Percentiles rank a stretch among this genome's conserved stretches.
Evolutionary conservation across 2,329 filamentous ascomycete genomes (phyloP).

Genomic region (Exophiala calicioides): DNA sequence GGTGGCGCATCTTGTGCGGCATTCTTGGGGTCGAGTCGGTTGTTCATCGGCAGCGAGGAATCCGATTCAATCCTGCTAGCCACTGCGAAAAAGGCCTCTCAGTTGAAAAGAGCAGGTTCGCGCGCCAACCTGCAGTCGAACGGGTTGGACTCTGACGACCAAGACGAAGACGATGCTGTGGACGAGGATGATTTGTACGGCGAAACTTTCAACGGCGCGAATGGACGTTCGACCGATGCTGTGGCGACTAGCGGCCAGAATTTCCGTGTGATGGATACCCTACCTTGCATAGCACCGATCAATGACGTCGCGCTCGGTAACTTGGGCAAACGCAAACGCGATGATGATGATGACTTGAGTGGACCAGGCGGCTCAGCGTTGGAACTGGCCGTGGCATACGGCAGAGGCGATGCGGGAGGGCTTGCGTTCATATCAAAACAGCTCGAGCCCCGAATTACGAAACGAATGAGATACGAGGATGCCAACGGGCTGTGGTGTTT

Average conservation of each 20-base stretch:
- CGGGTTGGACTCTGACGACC: conserved; percentile 56
- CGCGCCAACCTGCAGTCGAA: conserved; percentile 43
- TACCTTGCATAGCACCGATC: conserved; percentile 28
- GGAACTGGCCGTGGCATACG: conserved; percentile 56
- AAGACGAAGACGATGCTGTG: conserved; percentile 53
- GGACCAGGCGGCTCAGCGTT: conserved; percentile 38
- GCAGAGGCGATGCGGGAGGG: conserved; percentile 62
- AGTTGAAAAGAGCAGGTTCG: conserved; percentile 27
- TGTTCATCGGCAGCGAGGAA: conserved; percentile 86
- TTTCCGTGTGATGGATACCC: conserved; percentile 22
- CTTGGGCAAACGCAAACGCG: conserved; percentile 28
- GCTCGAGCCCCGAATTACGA: conserved; percentile 71
- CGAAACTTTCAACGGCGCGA: conserved; percentile 33
- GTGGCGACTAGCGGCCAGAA: conserved; percentile 15
- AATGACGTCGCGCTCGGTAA: conserved; percentile 25
- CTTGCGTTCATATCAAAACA: conserved; percentile 76
- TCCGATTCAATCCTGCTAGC: conserved; percentile 78
- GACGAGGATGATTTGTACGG: conserved; percentile 57
- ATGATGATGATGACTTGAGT: conserved; percentile 52
- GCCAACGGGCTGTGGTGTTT: conserved; percentile 81
- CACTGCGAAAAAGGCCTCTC: conserved; percentile 68
- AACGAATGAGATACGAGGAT: conserved; percentile 70
- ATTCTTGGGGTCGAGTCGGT: conserved; percentile 63
- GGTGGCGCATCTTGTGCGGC: conserved; percentile 69
- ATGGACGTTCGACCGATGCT: conserved; percentile 15